Conservation (phyloP, 371 early-diverging fungal genomes). For the Rhizopus delemar region DNA sequence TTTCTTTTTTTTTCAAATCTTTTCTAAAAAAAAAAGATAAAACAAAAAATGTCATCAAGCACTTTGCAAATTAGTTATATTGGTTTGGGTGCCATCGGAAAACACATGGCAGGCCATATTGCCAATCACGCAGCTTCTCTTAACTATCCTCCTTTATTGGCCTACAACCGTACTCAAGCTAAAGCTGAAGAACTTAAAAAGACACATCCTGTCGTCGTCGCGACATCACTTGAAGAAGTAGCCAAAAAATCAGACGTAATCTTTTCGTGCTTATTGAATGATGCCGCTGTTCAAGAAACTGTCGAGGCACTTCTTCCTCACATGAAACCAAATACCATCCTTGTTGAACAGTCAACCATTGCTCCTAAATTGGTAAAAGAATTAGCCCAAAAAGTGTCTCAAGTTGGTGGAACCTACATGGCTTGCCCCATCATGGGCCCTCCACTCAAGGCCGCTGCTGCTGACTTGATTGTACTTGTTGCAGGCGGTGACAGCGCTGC, state of each 20-base stretch:
- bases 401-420: conserved; percentile 23
- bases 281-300: conserved; percentile 41
- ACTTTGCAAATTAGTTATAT: conserved; percentile 45
- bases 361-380: conserved; percentile 24
- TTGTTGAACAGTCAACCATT: conserved; percentile 50
- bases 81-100: conserved; percentile 61
- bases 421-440: conserved; percentile 51
- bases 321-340: conserved; percentile 29
- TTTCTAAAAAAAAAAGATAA: background rate
- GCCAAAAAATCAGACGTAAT: conserved; percentile 48
- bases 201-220: conserved; percentile 27
- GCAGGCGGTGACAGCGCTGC: conserved; percentile 26
- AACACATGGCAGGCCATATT: conserved; percentile 47
- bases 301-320: conserved; percentile 25
- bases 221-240: conserved; percentile 27
- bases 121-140: conserved; percentile 22
- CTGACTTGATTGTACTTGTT: conserved; percentile 32
- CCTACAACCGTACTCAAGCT: conserved; percentile 55
- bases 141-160: conserved; percentile 36
- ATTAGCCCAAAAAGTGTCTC: conserved; percentile 15
- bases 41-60: no score
- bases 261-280: conserved; percentile 54
- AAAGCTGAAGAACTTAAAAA: conserved; percentile 34
- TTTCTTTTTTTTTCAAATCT: no score
- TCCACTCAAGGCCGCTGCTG: conserved; percentile 35